These are phyloP conservation scores for Fusarium sterilihyphosum DNA, from an alignment of 2,329 filamentous ascomycete genomes.

Conservation along the genomic window DNA sequence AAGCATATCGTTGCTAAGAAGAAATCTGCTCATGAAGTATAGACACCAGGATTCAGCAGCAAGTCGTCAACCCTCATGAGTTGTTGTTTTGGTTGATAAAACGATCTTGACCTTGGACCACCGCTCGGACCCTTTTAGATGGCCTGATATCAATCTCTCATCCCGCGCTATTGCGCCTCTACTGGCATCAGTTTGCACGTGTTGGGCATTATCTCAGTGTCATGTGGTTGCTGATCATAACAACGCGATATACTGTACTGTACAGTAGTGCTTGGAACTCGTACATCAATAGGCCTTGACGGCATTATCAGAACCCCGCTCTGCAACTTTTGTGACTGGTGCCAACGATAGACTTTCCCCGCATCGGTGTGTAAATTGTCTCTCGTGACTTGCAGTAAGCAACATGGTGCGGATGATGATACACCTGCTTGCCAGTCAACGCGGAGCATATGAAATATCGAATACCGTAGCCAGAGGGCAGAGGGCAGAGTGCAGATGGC, in stretches of 20 bases:
- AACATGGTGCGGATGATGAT: conserved; percentile 16
- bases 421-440: conserved; percentile 2
- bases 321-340: conserved; percentile 15
- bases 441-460: background rate
- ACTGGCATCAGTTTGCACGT: conserved; percentile 10
- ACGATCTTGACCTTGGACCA: background rate
- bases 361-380: conserved; percentile 20
- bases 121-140: conserved; percentile 17
- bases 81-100: background rate
- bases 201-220: conserved; percentile 28
- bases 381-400: conserved; percentile 28
- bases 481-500: conserved; percentile 19
- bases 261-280: background rate
- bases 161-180: conserved; percentile 12
- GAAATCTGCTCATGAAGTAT: background rate
- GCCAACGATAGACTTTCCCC: conserved; percentile 26
- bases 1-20: background rate
- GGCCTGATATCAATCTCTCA: conserved; percentile 11
- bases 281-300: conserved; percentile 12
- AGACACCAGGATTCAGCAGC: background rate
- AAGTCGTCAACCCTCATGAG: background rate
- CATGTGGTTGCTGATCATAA: conserved; percentile 38
- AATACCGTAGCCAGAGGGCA: background rate
- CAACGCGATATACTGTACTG: background rate
- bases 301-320: conserved; percentile 21